Conservation (phyloP, 495 filamentous ascomycete genomes). For the Chaetomium tenue region DNA sequence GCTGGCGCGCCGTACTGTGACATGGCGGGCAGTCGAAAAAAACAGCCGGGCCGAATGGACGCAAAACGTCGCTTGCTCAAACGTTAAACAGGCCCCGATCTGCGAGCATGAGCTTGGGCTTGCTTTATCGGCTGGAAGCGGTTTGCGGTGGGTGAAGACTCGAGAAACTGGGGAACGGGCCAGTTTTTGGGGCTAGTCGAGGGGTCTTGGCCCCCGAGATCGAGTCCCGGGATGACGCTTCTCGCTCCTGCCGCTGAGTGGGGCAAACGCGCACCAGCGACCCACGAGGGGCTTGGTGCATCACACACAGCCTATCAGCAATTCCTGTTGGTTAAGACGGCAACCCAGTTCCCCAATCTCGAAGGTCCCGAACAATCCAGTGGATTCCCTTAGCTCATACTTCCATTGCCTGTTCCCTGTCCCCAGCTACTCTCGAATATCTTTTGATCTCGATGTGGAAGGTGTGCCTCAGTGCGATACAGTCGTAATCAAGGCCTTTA, state of each 20-base stretch:
- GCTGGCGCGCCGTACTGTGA: conserved; percentile 34
- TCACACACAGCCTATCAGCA: conserved; percentile 10
- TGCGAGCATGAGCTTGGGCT: conserved; percentile 4
- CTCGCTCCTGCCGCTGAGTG: conserved; percentile 2
- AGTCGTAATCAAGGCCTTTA: not conserved
- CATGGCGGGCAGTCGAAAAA: conserved; percentile 26
- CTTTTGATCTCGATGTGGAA: conserved; percentile 4
- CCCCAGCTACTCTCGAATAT: not conserved
- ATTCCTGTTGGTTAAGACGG: not conserved
- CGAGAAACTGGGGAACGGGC: conserved; percentile 27
- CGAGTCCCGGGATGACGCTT: conserved; percentile 14
- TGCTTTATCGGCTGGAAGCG: conserved; percentile 35
- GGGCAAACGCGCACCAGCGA: not conserved
- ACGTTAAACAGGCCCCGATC: not conserved
- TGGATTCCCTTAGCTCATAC: conserved; percentile 14
- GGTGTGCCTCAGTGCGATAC: not conserved
- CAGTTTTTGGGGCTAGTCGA: conserved; percentile 26
- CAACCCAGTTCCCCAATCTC: conserved; percentile 14
- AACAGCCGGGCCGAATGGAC: not conserved
- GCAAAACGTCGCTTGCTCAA: conserved; percentile 9
- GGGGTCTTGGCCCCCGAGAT: conserved; percentile 12
- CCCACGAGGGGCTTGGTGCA: not conserved
- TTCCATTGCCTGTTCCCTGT: conserved; percentile 9
- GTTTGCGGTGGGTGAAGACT: conserved; percentile 35
- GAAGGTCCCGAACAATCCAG: conserved; percentile 9